These are phyloP conservation scores for Gaeumannomyces sp. DNA, from an alignment of 2,329 filamentous ascomycete species.

Conservation along the genomic window DNA sequence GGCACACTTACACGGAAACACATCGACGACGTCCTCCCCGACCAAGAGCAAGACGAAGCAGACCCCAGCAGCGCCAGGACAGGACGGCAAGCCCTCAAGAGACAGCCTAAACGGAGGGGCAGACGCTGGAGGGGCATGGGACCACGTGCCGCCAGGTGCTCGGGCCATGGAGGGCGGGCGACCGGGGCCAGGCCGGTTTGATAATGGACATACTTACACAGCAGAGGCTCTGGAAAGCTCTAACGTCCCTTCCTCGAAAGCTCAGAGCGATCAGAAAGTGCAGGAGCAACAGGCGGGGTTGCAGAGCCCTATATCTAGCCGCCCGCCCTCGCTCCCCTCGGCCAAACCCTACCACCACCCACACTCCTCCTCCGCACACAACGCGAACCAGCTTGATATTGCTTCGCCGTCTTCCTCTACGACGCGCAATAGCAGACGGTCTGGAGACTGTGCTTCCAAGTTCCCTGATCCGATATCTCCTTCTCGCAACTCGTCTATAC, in stretches of 20 bases:
- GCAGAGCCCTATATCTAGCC: background rate
- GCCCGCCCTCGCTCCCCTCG: background rate
- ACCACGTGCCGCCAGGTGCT: background rate
- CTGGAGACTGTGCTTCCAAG: background rate
- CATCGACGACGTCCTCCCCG: background rate
- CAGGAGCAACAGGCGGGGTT: background rate
- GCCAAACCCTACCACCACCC: background rate
- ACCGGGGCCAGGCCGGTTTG: background rate
- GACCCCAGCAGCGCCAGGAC: background rate
- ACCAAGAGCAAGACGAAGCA: background rate
- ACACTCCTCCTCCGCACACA: background rate
- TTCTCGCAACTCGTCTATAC: background rate
- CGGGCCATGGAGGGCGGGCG: too few species aligned
- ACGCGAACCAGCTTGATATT: background rate
- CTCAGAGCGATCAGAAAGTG: background rate
- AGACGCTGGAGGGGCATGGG: too few species aligned
- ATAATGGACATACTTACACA: background rate
- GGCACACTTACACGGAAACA: background rate
- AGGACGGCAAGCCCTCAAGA: background rate
- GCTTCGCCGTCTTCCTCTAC: background rate
- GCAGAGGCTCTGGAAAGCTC: background rate
- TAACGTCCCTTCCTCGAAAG: background rate
- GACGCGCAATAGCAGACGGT: background rate
- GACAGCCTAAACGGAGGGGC: too few species aligned
- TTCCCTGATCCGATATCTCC: background rate